Conservation (phyloP, 768 basidiomycete genomes). For the Omphalotus guepiniiformis region DNA sequence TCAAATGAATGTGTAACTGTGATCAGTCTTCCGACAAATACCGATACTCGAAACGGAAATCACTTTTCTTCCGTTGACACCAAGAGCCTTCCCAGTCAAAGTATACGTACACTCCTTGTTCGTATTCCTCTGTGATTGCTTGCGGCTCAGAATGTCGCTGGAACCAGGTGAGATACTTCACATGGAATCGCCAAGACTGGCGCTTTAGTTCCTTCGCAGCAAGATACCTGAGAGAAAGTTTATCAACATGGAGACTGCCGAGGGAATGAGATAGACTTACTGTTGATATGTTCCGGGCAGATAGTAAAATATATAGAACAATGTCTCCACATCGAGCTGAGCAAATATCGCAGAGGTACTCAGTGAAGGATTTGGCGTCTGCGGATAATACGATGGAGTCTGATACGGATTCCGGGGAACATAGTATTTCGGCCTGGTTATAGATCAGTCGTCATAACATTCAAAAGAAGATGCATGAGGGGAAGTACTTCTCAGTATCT, state of each 20-base stretch:
- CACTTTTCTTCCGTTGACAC: slow-evolving; percentile 97
- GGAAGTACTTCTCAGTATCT: slow-evolving; percentile 86
- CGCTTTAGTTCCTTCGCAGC: slow-evolving; percentile 96
- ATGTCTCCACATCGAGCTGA: slow-evolving; percentile 92
- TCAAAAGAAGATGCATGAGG: no score
- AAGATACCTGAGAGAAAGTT: slow-evolving; percentile 58
- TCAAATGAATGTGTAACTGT: background rate
- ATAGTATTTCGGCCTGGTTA: slow-evolving; percentile 88
- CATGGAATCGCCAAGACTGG: slow-evolving; percentile 98
- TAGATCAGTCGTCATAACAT: slow-evolving; percentile 6
- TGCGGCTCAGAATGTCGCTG: slow-evolving; percentile 97
- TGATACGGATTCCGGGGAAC: slow-evolving; percentile 88
- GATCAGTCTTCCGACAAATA: slow-evolving; percentile 86
- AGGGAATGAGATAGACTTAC: slow-evolving; percentile 40
- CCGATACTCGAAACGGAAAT: slow-evolving; percentile 96
- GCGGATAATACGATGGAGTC: slow-evolving; percentile 94
- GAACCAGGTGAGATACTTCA: slow-evolving; percentile 99
- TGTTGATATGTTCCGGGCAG: slow-evolving; percentile 97
- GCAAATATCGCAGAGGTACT: slow-evolving; percentile 82
- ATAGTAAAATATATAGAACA: slow-evolving; percentile 99
- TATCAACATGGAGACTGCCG: background rate
- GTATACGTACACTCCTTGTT: slow-evolving; percentile 98
- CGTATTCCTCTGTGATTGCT: slow-evolving; percentile 98
- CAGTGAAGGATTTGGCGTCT: slow-evolving; percentile 74
- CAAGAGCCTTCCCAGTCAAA: slow-evolving; percentile 99